These are phyloP conservation scores for Penicillium rolfsii DNA, from an alignment of 2,329 filamentous ascomycete species.

Conservation along the genomic window DNA sequence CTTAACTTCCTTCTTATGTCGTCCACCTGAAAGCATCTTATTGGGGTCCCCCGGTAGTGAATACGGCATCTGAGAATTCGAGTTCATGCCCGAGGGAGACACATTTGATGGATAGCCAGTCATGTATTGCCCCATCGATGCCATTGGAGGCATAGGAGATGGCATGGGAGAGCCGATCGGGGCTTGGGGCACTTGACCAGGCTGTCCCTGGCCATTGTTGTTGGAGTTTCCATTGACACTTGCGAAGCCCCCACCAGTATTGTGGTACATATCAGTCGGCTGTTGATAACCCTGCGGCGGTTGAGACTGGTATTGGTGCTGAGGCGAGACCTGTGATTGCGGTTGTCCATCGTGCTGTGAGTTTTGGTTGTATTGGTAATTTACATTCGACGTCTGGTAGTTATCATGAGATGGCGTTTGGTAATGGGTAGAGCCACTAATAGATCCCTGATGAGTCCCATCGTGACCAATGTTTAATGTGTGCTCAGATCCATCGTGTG, in stretches of 20 bases:
- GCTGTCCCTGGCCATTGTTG: constrained; percentile 33
- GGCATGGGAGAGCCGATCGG: constrained; percentile 58
- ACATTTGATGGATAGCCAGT: constrained; percentile 44
- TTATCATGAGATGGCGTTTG: constrained; percentile 50
- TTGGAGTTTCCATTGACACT: constrained; percentile 19
- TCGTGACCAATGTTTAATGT: constrained; percentile 26
- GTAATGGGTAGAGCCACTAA: constrained; percentile 47
- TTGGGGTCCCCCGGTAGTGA: constrained; percentile 54
- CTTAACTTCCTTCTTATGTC: constrained; percentile 74
- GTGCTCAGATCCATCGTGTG: constrained; percentile 18
- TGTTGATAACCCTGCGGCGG: constrained; percentile 35
- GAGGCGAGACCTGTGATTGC: constrained; percentile 32
- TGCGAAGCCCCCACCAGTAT: constrained; percentile 25
- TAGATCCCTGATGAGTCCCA: constrained; percentile 30
- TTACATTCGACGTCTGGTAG: constrained; percentile 47
- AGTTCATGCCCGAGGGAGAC: constrained; percentile 42
- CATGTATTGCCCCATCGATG: constrained; percentile 60
- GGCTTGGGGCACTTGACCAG: constrained; percentile 42
- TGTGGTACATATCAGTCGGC: constrained; percentile 41
- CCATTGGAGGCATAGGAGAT: constrained; percentile 51
- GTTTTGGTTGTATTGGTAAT: constrained; percentile 29
- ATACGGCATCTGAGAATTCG: constrained; percentile 55
- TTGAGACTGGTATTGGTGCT: constrained; percentile 34
- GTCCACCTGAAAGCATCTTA: constrained; percentile 62
- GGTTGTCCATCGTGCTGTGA: constrained; percentile 49